Base-by-base conservation (phyloP, 108 stramenopile genomes). In the Phaeodactylum tricornutum region DNA sequence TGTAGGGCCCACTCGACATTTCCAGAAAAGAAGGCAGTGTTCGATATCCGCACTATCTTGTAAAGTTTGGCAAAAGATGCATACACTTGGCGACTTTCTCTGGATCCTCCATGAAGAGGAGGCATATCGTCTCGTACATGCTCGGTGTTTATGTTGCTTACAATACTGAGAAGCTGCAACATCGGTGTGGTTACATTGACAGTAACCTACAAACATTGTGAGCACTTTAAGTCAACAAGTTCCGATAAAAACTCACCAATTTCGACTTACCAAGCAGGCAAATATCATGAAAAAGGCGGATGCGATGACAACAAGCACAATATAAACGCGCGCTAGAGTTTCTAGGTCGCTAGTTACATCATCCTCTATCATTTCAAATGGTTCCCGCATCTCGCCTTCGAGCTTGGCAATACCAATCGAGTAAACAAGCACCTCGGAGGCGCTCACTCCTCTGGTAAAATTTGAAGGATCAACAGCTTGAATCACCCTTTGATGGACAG, bases 1-100 rank as follows among this genome's bases (percentile, higher is more conserved):
- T 69, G 61, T 22, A 67, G 43, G 8, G 79, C 79, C 43, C 37
- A 29, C 8, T 39, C 30, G 25, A 75, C 36, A 42, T 81, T 57
- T 27, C 71, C 74, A 9, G 57, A 43, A 45, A 64, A 81, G 48
- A 81, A 81, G 0, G 74, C 72, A 11, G 49, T 32, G 38, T 81
- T 81, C 0, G 79, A 69, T 21, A 70, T 49, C 9, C 57, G 47
- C 9, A 81, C 62, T 27, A 74, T 49, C 29, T 71, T 66, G 62
- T 71, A 70, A 23, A 81, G 57, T 35, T 59, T 74, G 32, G 74
- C 61, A 43, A 75, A 58, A 6, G 73, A 60, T 2, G 30, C 48
- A 46, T 72, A 72, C 21, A 79, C 70, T 31, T 62, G 57, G 34
- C 66, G 50, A 6, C 60, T 61, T 47, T 75, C 74, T 15, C 60